phyloP scores from a whole-genome alignment of 305 asterid genomes.

The Fraxinus platypoda region DNA sequence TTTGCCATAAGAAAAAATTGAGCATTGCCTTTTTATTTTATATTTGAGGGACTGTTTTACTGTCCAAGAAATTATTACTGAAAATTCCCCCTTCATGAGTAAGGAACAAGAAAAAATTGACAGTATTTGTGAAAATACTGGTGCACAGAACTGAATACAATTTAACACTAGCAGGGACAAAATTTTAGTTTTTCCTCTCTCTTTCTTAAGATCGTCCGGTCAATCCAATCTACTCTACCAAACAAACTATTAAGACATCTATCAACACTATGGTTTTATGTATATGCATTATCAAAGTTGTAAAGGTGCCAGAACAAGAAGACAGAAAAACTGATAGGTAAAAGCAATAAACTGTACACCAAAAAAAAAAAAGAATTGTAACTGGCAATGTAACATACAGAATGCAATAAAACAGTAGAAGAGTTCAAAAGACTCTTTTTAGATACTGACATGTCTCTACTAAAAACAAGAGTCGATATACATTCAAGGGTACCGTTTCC shows the following conservation, averaged over 20 bases:
- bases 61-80: not conserved
- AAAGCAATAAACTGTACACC: not conserved
- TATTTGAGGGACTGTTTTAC: not conserved
- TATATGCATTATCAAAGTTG: not conserved
- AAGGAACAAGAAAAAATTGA: not conserved
- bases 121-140: not conserved
- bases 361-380: not conserved
- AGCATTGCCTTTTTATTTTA: not conserved
- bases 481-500: conserved; percentile 20
- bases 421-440: not conserved
- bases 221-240: not conserved
- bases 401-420: not conserved
- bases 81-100: not conserved
- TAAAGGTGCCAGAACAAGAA: not conserved
- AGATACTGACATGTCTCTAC: not conserved
- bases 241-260: not conserved
- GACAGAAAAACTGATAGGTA: not conserved
- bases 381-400: not conserved
- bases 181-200: not conserved
- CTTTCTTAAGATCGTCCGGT: not conserved
- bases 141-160: not conserved
- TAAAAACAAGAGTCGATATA: not conserved
- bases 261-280: not conserved
- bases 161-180: not conserved
- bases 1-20: not conserved